Conservation (phyloP, 2,329 filamentous ascomycete species). For the Pyricularia sp. region DNA sequence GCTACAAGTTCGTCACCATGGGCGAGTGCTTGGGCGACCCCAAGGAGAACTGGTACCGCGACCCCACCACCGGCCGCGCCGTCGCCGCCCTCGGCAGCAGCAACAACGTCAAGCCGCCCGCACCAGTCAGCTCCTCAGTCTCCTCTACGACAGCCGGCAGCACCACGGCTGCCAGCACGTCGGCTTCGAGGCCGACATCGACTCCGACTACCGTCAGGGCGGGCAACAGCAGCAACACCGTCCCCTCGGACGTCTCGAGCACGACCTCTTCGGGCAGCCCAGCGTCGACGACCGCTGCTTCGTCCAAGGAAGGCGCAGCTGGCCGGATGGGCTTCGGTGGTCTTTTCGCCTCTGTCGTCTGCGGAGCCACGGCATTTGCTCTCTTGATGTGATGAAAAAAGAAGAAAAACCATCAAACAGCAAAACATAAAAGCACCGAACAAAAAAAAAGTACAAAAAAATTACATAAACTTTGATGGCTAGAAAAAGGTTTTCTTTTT, state of each 20-base stretch:
- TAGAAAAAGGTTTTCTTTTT: background rate
- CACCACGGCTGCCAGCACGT: background rate
- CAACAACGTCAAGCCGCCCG: conserved; percentile 1
- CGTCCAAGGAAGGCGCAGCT: background rate
- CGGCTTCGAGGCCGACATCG: background rate
- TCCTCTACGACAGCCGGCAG: background rate
- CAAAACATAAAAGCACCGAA: background rate
- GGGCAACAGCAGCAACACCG: background rate
- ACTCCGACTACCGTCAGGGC: background rate
- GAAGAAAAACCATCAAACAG: background rate
- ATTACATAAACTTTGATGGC: background rate
- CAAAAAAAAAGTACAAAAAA: background rate
- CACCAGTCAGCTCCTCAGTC: background rate
- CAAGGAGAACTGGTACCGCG: conserved; percentile 35
- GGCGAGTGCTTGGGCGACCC: conserved; percentile 38
- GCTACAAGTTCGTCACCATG: conserved; percentile 34
- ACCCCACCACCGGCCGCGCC: conserved; percentile 20
- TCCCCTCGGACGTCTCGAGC: background rate
- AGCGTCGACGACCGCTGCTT: background rate
- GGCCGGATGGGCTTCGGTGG: no score
- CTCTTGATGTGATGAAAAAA: background rate
- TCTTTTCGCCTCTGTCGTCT: background rate
- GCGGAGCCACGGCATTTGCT: background rate
- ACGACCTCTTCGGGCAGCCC: background rate
- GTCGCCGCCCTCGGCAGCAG: background rate